Evolutionary conservation across 495 filamentous ascomycete species (phyloP).

Genomic region (Talaromyces liani): DNA sequence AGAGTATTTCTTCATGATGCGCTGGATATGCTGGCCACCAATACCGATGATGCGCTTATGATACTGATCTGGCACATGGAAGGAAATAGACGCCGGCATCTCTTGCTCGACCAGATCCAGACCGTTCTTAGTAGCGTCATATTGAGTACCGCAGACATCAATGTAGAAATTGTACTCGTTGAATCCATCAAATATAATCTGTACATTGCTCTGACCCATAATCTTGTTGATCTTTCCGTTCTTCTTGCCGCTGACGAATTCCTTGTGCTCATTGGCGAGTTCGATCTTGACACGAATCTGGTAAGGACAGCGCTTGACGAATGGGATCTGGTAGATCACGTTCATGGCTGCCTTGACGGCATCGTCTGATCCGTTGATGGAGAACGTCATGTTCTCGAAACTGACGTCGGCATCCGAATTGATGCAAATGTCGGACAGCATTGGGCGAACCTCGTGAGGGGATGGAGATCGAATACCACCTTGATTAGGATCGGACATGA

Average conservation of each 20-base stretch:
- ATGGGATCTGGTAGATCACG: constrained; percentile 85
- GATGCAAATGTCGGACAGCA: constrained; percentile 92
- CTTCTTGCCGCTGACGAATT: constrained; percentile 98
- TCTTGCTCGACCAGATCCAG: constrained; percentile 93
- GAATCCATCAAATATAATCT: constrained; percentile 98
- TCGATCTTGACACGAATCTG: constrained; percentile 97
- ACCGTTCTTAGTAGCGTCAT: constrained; percentile 87
- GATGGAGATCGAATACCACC: constrained; percentile 56
- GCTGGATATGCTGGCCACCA: constrained; percentile 96
- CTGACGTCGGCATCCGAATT: constrained; percentile 92
- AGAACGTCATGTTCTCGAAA: constrained; percentile 89
- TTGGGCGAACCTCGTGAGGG: constrained; percentile 68
- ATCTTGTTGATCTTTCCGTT: constrained; percentile 99
- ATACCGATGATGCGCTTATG: constrained; percentile 99
- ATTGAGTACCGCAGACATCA: constrained; percentile 84
- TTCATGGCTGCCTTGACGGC: constrained; percentile 88
- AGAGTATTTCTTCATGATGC: constrained; percentile 99
- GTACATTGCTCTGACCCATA: constrained; percentile 97
- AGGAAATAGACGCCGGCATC: constrained; percentile 98
- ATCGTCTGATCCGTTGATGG: constrained; percentile 91
- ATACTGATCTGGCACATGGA: constrained; percentile 99
- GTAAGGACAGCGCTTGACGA: constrained; percentile 78
- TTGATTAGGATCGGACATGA: constrained; percentile 62
- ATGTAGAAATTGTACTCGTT: constrained; percentile 99
- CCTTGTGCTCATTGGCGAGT: constrained; percentile 97